Base-by-base conservation (phyloP, 1,284 basidiomycete genomes). In the Cryptococcus sp. region DNA sequence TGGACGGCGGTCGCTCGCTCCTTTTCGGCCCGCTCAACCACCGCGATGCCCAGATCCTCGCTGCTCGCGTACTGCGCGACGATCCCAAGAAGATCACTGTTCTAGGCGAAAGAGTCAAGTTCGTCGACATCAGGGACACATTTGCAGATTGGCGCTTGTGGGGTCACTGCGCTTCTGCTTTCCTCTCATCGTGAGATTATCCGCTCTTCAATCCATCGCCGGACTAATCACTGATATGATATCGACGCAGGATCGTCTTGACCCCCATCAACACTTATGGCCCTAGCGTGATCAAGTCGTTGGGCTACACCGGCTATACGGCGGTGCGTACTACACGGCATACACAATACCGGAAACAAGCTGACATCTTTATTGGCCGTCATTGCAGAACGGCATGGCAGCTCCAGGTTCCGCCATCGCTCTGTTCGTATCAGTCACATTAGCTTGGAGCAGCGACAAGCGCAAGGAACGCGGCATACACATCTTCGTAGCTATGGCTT, bases 241-340 rank as follows among this genome's bases (percentile, higher is more conserved):
- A 22, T 20, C 37, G 6, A 19, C 34, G 20, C 48, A 64, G 62
- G 16, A 54, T 64, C 51, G 55, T 64, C 51, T 13, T 64, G 23
- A 64, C 62, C 44, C 59, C 62, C 1, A 59, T 64, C 47, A 64
- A 64, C 50, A 64, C 62, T 6, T 64, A 64, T 38, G 62, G 62
- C 10, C 62, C 62, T 8, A 53, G 38, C 19, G 52, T 64, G 46
- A 58, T 64, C 52, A 61, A 61, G 38, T 50, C 47, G 8, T 40
- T 64, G 15, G 62, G 62, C 8, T 64, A 64, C 59, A 48, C 55
- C 16, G 62, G 62, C n/a, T 64, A 58, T 49, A 55, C 48, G 5
- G 62, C 62, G 17, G 57, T 58, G 25, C 4, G 57, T 43, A 10
- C 15, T 15, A 23, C 34, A 45, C 23, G 23, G 29, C 41, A n/a